phyloP scores from a whole-genome alignment of 192 early-diverging fungal species.

The Diversispora eburnea region DNA sequence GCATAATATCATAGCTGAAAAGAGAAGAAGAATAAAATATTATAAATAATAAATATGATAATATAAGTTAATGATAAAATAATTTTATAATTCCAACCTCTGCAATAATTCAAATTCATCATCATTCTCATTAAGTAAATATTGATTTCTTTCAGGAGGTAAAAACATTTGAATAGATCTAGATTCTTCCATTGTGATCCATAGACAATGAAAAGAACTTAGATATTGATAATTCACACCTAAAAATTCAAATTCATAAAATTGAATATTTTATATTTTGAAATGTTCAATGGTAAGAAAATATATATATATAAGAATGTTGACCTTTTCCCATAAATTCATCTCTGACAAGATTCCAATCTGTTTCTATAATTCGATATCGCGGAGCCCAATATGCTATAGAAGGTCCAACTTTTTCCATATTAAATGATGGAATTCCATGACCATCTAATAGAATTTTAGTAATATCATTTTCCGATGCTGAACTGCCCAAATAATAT shows the following conservation, averaged over 20 bases:
- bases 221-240: background rate
- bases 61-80: background rate
- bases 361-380: constrained; percentile 9
- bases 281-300: background rate
- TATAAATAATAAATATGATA: background rate
- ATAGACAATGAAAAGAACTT: constrained; percentile 12
- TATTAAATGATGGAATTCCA: constrained; percentile 9
- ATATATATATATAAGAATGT: background rate
- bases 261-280: background rate
- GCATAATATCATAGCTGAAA: constrained; percentile 3
- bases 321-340: constrained; percentile 10
- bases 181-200: constrained; percentile 27
- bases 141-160: background rate
- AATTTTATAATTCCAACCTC: background rate
- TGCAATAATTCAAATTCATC: background rate
- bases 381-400: constrained; percentile 23
- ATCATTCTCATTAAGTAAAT: constrained; percentile 2
- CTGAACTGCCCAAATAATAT: background rate
- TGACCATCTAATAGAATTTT: constrained; percentile 15
- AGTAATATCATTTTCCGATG: background rate
- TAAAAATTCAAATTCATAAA: background rate
- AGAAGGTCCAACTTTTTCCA: constrained; percentile 20
- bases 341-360: constrained; percentile 7
- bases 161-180: background rate
- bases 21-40: background rate